Base-by-base conservation (phyloP, 2,329 filamentous ascomycete species). In the Sporothrix phasma region DNA sequence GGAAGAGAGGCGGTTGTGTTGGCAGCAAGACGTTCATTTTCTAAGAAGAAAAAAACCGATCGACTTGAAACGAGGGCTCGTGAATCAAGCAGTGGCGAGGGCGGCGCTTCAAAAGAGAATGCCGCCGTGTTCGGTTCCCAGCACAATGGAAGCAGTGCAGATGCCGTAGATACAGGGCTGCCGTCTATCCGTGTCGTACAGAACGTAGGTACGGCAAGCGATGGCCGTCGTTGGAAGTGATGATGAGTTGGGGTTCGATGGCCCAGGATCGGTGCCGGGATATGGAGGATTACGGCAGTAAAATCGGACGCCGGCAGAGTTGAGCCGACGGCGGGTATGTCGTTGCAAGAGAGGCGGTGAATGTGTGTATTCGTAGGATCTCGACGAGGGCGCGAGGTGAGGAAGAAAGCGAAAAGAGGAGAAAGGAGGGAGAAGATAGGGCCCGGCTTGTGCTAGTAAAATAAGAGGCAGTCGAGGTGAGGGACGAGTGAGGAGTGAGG, bases 11-110 rank as follows among this genome's bases (percentile, higher is more conserved):
- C 62, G 82, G 83, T 73, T 86, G 83, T 69, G 83, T 80, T 71
- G 82, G 81, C 68, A 87, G 74, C 74, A 87, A 73, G 73, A 85
- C 78, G 74, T 86, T 86, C 85, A 88, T 88, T 65, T 70, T 74
- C 68, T 34, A 7, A 19, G 6, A 26, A 37, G n/a, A 26, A 24
- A 11, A 22, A 7, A 3, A 19, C 29, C 29, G 31, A 43, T 54
- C 34, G 34, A 19, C 11, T 29, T 10, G 31, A 15, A 56, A 39
- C 13, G 19, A 41, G 2, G 31, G 22, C 45, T 13, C 10, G 17
- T 5, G 19, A 31, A 43, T 24, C 34, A 37, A 29, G 45, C 29
- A 54, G 31, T 5, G 51, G 51, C 51, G n/a, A 54, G 17, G 51
- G 51, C 31, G 51, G 51, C 51, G 31, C 24, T 22, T 39, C 51